These are phyloP conservation scores for Neurospora africana DNA, from an alignment of 495 filamentous ascomycete genomes.

Conservation along the genomic window DNA sequence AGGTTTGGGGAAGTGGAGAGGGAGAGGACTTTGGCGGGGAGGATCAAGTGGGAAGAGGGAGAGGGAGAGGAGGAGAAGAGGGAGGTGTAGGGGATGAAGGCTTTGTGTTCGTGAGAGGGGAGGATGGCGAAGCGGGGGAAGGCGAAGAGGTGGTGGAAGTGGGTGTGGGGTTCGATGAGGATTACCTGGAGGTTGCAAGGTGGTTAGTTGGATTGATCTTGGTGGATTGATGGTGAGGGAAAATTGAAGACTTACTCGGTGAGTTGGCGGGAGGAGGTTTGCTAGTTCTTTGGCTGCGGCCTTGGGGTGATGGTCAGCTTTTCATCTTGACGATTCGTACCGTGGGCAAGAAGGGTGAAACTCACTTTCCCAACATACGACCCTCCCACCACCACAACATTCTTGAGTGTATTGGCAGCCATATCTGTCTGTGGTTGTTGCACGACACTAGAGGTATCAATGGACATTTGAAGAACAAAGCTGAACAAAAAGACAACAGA, in stretches of 20 bases:
- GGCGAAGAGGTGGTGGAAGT: slow-evolving; percentile 45
- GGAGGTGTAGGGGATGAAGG: slow-evolving; percentile 42
- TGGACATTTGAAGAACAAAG: background rate
- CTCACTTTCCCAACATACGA: slow-evolving; percentile 20
- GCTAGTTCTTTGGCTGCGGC: slow-evolving; percentile 17
- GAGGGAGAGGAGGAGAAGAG: slow-evolving; percentile 27
- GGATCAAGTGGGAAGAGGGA: slow-evolving; percentile 25
- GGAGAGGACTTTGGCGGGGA: slow-evolving; percentile 35
- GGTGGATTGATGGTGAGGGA: background rate
- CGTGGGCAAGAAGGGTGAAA: background rate
- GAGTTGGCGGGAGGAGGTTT: slow-evolving; percentile 15
- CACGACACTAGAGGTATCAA: background rate
- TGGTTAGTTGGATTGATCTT: background rate
- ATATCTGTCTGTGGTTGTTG: background rate
- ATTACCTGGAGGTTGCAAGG: slow-evolving; percentile 25
- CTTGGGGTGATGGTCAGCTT: slow-evolving; percentile 1
- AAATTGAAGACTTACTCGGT: slow-evolving; percentile 19
- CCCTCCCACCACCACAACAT: slow-evolving; percentile 19
- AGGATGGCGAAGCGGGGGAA: slow-evolving; percentile 45
- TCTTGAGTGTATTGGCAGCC: slow-evolving; percentile 7
- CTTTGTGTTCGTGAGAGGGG: slow-evolving; percentile 42
- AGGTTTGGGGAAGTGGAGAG: slow-evolving; percentile 21
- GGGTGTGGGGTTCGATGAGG: slow-evolving; percentile 40
- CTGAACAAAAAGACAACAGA: background rate
- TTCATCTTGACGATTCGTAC: too few species aligned